phyloP scores from a whole-genome alignment of 2,329 filamentous ascomycete genomes.

The Neofusicoccum ribis region DNA sequence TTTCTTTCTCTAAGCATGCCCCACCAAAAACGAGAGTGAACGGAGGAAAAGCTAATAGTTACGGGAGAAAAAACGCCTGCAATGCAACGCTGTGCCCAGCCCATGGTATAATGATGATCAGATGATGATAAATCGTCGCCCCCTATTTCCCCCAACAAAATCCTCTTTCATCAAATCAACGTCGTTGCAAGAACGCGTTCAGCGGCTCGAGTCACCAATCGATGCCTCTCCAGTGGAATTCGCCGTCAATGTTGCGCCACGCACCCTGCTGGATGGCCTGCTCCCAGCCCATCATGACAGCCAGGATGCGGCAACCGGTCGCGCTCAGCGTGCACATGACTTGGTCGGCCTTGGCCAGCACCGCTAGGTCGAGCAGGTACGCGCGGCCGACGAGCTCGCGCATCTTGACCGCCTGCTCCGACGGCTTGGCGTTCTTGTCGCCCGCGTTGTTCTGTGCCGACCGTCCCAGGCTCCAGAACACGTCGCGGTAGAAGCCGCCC shows the following conservation, averaged over 20 bases:
- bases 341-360: slow-evolving; percentile 67
- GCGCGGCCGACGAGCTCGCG: slow-evolving; percentile 76
- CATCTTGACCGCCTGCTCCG: slow-evolving; percentile 59
- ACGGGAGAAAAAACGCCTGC: neutral
- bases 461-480: slow-evolving; percentile 76
- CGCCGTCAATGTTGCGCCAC: slow-evolving; percentile 29
- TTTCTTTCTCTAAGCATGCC: neutral
- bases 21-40: neutral
- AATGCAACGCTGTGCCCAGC: slow-evolving; percentile 8
- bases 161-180: no score
- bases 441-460: slow-evolving; percentile 36
- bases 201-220: slow-evolving; percentile 29
- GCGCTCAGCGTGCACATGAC: slow-evolving; percentile 77
- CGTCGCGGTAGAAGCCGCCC: slow-evolving; percentile 77
- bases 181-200: neutral
- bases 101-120: neutral
- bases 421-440: slow-evolving; percentile 34
- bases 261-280: slow-evolving; percentile 29
- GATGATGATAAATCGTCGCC: neutral
- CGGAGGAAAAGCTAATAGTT: neutral
- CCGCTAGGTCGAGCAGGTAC: slow-evolving; percentile 77
- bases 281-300: slow-evolving; percentile 87
- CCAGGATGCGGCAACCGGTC: slow-evolving; percentile 67
- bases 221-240: slow-evolving; percentile 40
- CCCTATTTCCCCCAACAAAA: neutral